phyloP scores from a whole-genome alignment of 768 basidiomycete genomes.

The Leccinum fibrillosum region DNA sequence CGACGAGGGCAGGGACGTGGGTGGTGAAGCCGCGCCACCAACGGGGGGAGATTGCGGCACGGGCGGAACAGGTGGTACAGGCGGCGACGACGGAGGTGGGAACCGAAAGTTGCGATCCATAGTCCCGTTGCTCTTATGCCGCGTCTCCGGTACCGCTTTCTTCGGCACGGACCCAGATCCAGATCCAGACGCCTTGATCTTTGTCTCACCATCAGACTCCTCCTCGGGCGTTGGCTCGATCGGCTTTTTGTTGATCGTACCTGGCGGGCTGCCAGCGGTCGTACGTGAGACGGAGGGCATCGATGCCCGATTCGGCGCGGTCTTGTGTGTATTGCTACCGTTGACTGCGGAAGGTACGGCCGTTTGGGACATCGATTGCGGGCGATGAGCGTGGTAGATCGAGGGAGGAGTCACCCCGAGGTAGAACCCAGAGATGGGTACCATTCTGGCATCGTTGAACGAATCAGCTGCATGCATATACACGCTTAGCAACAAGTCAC shows the following conservation, averaged over 20 bases:
- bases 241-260: conserved; percentile 25
- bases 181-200: background rate
- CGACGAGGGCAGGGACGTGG: no score
- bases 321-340: conserved; percentile 29
- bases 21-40: no score
- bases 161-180: conserved; percentile 16
- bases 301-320: conserved; percentile 56
- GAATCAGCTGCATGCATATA: background rate
- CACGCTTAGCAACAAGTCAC: conserved; percentile 18
- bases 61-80: conserved; percentile 7
- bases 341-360: conserved; percentile 40
- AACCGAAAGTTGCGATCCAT: conserved; percentile 80
- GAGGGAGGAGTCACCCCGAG: conserved; percentile 62
- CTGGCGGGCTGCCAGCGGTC: conserved; percentile 41
- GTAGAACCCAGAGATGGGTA: conserved; percentile 80
- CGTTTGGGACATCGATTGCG: conserved; percentile 77
- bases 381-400: conserved; percentile 40
- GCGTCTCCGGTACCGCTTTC: conserved; percentile 14
- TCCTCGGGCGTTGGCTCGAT: conserved; percentile 58
- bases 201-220: conserved; percentile 31
- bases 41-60: background rate
- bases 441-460: conserved; percentile 55
- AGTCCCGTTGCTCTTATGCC: conserved; percentile 58
- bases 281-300: conserved; percentile 58
- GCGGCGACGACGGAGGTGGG: conserved; percentile 34